Base-by-base conservation (phyloP, 2,329 filamentous ascomycete species). In the Xylaria sp. region DNA sequence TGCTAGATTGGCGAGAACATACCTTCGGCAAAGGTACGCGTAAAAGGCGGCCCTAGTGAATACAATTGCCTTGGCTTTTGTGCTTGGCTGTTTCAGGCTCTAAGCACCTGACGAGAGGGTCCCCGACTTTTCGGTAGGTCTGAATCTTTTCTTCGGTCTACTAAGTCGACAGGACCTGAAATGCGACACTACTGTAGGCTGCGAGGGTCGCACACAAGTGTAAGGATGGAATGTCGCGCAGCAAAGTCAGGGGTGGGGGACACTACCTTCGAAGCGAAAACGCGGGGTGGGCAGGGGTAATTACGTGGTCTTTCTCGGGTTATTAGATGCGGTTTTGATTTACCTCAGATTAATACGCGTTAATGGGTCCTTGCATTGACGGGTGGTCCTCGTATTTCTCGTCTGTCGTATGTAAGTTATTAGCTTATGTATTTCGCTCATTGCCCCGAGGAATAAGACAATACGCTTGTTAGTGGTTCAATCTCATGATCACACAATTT, bases 241-340 rank as follows among this genome's bases (percentile, higher is more conserved):
- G 33, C 25, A 54, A 13, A 52, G 25, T 56, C 9, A 41, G 48
- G 58, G 52, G 57, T 33, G 20, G 51, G 15, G 61, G 49, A 61
- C 49, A 41, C 49, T 18, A 58, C 58, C 31, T 15, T 23, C n/a
- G 59, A 69, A 69, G 67, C 67, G 67, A 69, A 69, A 69, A 69
- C 60, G 67, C 67, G 67, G 67, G 67, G 64, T 67, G 64, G 39
- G 25, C 67, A 57, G 60, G 67, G 67, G 56, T 57, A 20, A 23
- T 25, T 31, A 28, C 54, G 18, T 63, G 13, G 39, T 10, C 33
- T 63, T 51, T 59, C 23, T 54, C 57, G 25, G 56, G 36, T 33
- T 56, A 57, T 46, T 49, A 20, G 41, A 54, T 20, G 36, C 8
- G n/a, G 52, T 41, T 10, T 39, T 59, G 39, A 28, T 46, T 58